Percentiles rank a stretch among this genome's conserved stretches.
Conservation (phyloP, 2,329 filamentous ascomycete genomes). For the Tolypocladium capitatum region DNA sequence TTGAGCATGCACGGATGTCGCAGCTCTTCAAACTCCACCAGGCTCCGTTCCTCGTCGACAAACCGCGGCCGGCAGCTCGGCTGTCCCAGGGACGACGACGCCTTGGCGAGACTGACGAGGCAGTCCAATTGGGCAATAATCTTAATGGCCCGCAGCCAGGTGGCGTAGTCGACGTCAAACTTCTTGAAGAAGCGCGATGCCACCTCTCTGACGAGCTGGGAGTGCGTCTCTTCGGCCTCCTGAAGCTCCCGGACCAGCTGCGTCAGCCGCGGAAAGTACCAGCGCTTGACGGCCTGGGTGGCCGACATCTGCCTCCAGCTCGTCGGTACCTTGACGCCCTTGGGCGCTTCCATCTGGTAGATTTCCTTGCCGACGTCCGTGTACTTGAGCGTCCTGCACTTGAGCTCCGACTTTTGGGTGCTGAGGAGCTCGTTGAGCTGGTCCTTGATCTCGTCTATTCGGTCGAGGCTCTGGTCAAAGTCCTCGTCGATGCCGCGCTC, state of each 20-base stretch:
- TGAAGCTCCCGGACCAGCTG: slow-evolving; percentile 75
- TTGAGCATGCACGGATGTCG: slow-evolving; percentile 91
- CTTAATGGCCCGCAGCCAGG: slow-evolving; percentile 81
- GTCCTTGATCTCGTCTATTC: slow-evolving; percentile 60
- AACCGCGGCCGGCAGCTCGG: slow-evolving; percentile 86
- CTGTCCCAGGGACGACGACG: slow-evolving; percentile 69
- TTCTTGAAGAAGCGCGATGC: slow-evolving; percentile 69
- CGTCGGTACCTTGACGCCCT: slow-evolving; percentile 70
- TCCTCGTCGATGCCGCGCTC: slow-evolving; percentile 80
- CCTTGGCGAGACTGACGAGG: slow-evolving; percentile 81
- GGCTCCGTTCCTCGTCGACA: slow-evolving; percentile 68
- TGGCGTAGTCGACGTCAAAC: slow-evolving; percentile 76
- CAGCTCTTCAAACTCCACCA: slow-evolving; percentile 84
- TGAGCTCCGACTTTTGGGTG: slow-evolving; percentile 58
- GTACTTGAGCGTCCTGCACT: slow-evolving; percentile 59
- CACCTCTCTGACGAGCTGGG: slow-evolving; percentile 80
- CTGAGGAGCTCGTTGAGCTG: slow-evolving; percentile 60
- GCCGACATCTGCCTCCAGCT: slow-evolving; percentile 95
- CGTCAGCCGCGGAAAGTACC: slow-evolving; percentile 79
- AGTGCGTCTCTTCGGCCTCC: slow-evolving; percentile 87
- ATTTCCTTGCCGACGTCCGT: slow-evolving; percentile 91
- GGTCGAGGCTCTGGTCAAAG: slow-evolving; percentile 72
- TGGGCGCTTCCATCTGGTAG: slow-evolving; percentile 88
- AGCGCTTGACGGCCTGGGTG: slow-evolving; percentile 79
- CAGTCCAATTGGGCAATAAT: slow-evolving; percentile 90